These are phyloP conservation scores for Cornus suecica DNA, from an alignment of 148 eudicot species.

Conservation along the genomic window DNA sequence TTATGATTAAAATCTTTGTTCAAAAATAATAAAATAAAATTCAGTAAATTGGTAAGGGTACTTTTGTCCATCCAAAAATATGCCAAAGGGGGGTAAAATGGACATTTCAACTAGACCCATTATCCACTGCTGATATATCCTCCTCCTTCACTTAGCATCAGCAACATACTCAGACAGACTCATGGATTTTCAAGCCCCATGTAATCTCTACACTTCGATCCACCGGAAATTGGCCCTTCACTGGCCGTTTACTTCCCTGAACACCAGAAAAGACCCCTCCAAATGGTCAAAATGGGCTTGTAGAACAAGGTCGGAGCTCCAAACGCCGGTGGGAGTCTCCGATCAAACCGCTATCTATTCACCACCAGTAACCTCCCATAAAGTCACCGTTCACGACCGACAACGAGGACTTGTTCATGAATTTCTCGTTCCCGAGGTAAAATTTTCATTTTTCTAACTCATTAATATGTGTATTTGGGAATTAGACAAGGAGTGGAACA, in stretches of 20 bases:
- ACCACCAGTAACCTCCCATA: slow-evolving; percentile 46
- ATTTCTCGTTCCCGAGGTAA: slow-evolving; percentile 88
- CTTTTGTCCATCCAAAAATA: too few species aligned
- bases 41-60: too few species aligned
- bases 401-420: slow-evolving; percentile 70
- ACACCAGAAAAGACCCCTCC: not conserved
- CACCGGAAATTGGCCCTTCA: slow-evolving; percentile 28
- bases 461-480: too few species aligned
- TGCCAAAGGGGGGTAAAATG: too few species aligned
- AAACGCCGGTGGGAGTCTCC: slow-evolving; percentile 24
- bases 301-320: slow-evolving; percentile 47
- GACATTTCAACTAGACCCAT: too few species aligned
- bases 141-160: too few species aligned
- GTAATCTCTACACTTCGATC: slow-evolving; percentile 24
- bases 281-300: slow-evolving; percentile 23
- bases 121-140: too few species aligned
- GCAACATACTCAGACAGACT: not conserved
- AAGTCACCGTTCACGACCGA: slow-evolving; percentile 79
- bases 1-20: too few species aligned
- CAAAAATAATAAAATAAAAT: too few species aligned
- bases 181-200: slow-evolving; percentile 46
- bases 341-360: slow-evolving; percentile 18
- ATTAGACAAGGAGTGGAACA: too few species aligned
- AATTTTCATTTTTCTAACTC: not conserved
- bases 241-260: slow-evolving; percentile 24